These are phyloP conservation scores for Linnemannia hyalina DNA, from an alignment of 192 early-diverging fungal genomes.

Conservation along the genomic window DNA sequence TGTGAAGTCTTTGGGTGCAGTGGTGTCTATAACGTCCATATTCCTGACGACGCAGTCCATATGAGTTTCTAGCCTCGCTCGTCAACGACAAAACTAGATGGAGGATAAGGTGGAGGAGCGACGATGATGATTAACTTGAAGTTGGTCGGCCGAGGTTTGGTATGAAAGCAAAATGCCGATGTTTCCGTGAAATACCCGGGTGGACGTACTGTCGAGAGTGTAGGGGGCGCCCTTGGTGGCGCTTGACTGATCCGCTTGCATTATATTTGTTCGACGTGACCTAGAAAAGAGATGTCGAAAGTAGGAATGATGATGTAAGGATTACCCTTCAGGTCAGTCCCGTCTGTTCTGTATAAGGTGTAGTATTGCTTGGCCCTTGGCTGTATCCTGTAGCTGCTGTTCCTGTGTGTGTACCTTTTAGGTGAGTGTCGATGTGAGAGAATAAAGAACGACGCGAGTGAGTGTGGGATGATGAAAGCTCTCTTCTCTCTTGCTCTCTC, in stretches of 20 bases:
- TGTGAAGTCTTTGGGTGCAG: constrained; percentile 72
- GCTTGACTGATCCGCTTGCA: constrained; percentile 25
- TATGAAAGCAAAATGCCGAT: no score
- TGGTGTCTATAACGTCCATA: constrained; percentile 84
- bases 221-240: constrained; percentile 8
- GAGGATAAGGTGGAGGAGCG: background rate
- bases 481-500: no score
- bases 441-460: no score
- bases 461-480: no score
- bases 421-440: no score
- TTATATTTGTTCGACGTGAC: constrained; percentile 8
- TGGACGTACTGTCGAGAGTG: constrained; percentile 31
- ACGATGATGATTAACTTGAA: background rate
- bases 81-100: constrained; percentile 64
- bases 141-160: background rate
- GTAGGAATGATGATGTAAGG: background rate
- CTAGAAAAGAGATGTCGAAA: background rate
- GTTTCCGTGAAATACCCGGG: background rate
- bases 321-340: no score
- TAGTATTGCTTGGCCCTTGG: no score
- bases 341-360: no score
- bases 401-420: no score
- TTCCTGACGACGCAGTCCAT: constrained; percentile 86
- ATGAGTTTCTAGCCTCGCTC: constrained; percentile 77
- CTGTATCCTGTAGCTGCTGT: no score